Evolutionary conservation across 768 basidiomycete species (phyloP), one percentile per base, ranked within the genome.

Genomic region (Kwoniella sp.): DNA sequence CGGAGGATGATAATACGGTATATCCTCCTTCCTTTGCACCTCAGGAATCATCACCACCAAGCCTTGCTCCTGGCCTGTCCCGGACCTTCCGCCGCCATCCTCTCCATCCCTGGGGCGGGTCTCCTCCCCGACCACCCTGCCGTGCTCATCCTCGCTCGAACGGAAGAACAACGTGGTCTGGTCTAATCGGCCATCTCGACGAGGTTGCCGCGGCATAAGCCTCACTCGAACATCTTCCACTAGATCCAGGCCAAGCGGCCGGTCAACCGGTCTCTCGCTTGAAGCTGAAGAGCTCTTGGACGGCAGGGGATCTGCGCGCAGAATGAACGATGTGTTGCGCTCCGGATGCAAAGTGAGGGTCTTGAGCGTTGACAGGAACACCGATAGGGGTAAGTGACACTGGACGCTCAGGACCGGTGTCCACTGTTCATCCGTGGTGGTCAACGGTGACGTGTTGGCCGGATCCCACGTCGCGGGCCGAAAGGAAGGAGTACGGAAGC

Each of bases 1-100:
- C 1, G 84, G 65, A 0, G 93, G 93, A 63, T 98, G 91, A 64
- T 93, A 96, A 67, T 88, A 96, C 0, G 93, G 93, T 2, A 95
- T 53, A 5, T 70, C 67, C 19, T 70, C 72, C 6, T 79, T 80
- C 0, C 70, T 56, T 11, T 71, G 60, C 1, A 77, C 59, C 42
- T 73, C 59, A 17, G 77, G 77, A 2, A 73, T 63, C 19, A 77
- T 60, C 6, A 77, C 50, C n/a, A 75, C 68, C 23, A 73, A 31
- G 1, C 59, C 69, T 29, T 62, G 70, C 60, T 41, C 44, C 9
- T 45, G 10, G 38, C 33, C 42, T 26, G 20, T 23, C 39, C 10
- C 12, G 10, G 45, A 26, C 11, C 9, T 15, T 32, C 8, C 31
- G 26, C n/a, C 22, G 37, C 14, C 37, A 9, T 15, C 37, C 9